phyloP scores from a whole-genome alignment of 352 stramenopile genomes.

The Phytophthora cryptogea region DNA sequence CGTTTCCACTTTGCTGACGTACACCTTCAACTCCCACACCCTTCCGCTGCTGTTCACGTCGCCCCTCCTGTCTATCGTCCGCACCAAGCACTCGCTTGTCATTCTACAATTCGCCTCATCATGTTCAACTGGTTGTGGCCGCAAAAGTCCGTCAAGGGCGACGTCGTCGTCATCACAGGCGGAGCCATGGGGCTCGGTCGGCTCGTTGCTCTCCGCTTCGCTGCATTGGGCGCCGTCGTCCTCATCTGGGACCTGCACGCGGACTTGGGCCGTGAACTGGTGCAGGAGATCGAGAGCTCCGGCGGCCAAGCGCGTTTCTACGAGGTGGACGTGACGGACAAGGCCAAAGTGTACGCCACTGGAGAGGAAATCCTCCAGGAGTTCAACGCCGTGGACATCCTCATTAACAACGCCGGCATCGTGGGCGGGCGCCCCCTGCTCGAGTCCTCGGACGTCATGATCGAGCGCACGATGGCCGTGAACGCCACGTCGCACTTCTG shows the following conservation, averaged over 20 bases:
- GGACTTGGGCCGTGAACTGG: constrained; percentile 28
- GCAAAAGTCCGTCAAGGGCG: constrained; percentile 50
- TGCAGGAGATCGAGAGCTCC: constrained; percentile 41
- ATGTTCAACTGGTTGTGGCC: constrained; percentile 49
- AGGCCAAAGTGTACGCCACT: constrained; percentile 33
- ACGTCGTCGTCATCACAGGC: constrained; percentile 61
- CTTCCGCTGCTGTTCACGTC: neutral
- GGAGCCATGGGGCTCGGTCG: constrained; percentile 59
- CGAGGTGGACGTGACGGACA: constrained; percentile 43
- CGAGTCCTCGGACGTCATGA: constrained; percentile 44
- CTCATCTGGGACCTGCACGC: constrained; percentile 49
- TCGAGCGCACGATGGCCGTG: constrained; percentile 53
- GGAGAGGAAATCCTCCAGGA: constrained; percentile 29
- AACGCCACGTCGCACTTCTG: constrained; percentile 59
- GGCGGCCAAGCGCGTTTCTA: constrained; percentile 35
- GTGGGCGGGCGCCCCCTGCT: constrained; percentile 47
- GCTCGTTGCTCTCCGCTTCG: constrained; percentile 47
- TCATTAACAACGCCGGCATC: constrained; percentile 62
- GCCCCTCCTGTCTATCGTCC: neutral
- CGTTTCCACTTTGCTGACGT: neutral
- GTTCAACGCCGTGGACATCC: constrained; percentile 43
- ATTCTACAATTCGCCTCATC: neutral
- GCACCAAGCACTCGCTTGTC: neutral
- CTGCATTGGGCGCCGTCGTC: constrained; percentile 35
- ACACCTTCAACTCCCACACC: constrained; percentile 1